Conservation (phyloP, 2,329 filamentous ascomycete genomes). For the Elsinoe necatrix region DNA sequence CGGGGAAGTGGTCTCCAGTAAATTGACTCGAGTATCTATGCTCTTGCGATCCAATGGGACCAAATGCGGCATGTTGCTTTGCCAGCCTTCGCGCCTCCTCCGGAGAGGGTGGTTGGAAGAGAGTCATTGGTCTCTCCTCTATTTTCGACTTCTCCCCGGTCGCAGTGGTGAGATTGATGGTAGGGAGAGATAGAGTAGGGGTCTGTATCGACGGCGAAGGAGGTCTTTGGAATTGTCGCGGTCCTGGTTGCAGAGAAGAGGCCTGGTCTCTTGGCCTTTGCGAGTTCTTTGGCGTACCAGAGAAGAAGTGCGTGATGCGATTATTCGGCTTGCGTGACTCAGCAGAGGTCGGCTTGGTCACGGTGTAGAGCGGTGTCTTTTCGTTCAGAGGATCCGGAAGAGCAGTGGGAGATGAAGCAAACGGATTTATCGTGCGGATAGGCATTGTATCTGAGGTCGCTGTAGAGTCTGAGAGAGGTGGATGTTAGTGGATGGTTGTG, state of each 20-base stretch:
- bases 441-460: slow-evolving; percentile 39
- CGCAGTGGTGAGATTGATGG: slow-evolving; percentile 83
- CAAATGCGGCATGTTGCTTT: slow-evolving; percentile 82
- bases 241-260: slow-evolving; percentile 31
- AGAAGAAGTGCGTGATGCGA: slow-evolving; percentile 24
- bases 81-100: slow-evolving; percentile 69
- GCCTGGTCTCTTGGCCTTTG: slow-evolving; percentile 33
- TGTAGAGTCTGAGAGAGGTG: background rate
- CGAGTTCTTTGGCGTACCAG: slow-evolving; percentile 23
- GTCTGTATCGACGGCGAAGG: slow-evolving; percentile 58
- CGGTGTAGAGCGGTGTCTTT: slow-evolving; percentile 39
- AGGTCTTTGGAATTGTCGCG: slow-evolving; percentile 48
- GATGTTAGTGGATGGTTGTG: background rate
- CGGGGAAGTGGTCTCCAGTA: slow-evolving; percentile 67
- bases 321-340: slow-evolving; percentile 20
- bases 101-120: slow-evolving; percentile 82
- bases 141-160: slow-evolving; percentile 65
- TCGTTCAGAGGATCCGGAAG: slow-evolving; percentile 45
- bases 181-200: slow-evolving; percentile 70
- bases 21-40: slow-evolving; percentile 89
- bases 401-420: slow-evolving; percentile 43
- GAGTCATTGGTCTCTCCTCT: slow-evolving; percentile 65
- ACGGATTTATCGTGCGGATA: slow-evolving; percentile 53
- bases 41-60: slow-evolving; percentile 66
- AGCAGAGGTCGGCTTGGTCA: slow-evolving; percentile 16